Base-by-base conservation (phyloP, 2,329 filamentous ascomycete genomes). In the Diaporthe caulivora region DNA sequence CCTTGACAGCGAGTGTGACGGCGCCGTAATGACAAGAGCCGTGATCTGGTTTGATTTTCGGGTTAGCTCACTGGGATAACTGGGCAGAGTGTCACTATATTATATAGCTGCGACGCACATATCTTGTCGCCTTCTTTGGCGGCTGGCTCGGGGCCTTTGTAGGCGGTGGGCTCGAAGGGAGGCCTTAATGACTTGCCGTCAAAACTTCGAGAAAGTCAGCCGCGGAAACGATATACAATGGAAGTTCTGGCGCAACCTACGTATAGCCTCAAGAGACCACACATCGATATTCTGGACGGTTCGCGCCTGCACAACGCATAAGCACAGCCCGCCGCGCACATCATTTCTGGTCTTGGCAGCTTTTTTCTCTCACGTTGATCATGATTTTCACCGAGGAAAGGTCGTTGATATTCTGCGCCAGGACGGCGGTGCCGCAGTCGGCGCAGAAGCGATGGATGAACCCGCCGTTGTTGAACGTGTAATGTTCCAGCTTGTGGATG, bases 21-120 rank as follows among this genome's bases (percentile, higher is more conserved):
- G 83, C 84, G 37, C 87, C 87, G 78, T 88, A 90, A 79, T 89
- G 87, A 78, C 88, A 90, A 78, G 85, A 84, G 11, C 87, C 88
- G 18, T 84, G 84, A 76, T 88, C 72, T 70, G 18, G 9, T 34
- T 10, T 34, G 34, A 9, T 34, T 5, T 34, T 17, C 3, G 37
- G n/a, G n/a, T 49, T 31, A 51, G 31, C 62, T n/a, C 26, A 2
- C 13, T 34, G 17, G 26, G 6, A 40, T 5, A 1, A 13, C 26
- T 17, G 5, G 18, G 34, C 29, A 15, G 15, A 44, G 10, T 47
- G 29, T 2, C 37, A 29, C 21, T 11, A 17, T 6, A 7, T 2
- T 54, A 5, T n/a, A n/a, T n/a, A n/a, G n/a, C n/a, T n/a, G n/a
- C 15, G 9, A 73, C 73, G 18, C 42, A 75, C 73, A 87, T 13